Evolutionary conservation across 108 stramenopile genomes (phyloP), one percentile per base, ranked within the genome.

Genomic region (Cyclostephanos invisitatus): DNA sequence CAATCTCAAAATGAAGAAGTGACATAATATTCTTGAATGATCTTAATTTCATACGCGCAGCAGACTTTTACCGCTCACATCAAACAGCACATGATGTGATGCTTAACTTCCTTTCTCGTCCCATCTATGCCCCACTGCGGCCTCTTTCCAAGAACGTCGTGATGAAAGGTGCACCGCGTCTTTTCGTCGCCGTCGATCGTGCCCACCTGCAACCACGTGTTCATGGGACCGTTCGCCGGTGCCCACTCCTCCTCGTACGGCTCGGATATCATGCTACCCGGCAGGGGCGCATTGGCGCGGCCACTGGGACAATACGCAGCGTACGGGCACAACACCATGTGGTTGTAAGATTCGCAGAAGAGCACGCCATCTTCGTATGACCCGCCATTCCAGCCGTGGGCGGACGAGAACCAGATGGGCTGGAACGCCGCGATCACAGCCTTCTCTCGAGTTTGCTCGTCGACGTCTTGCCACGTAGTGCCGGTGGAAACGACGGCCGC

Each of bases 301-400:
- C 78, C 78, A 47, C 68, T 68, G 47, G 78, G 72, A 42, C 78
- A 80, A 40, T 80, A 80, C 3, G 72, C 78, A 7, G 61, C 67
- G 29, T 72, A 80, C 5, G 78, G 78, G 54, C 78, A 80, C 7
- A 80, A 51, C 4, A 70, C 78, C 78, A 80, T 80, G 62, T 73
- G 60, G 38, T 73, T 71, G 62, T 59, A 69, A 20, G 67, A 68
- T 50, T 68, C 72, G 44, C 78, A 80, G 49, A 73, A 80, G 17
- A 51, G 36, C 22, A 73, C 22, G 11, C 67, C 78, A 67, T 68
- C 72, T 8, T 80, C 78, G 61, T 80, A 70, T 5, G 75, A 67
- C 56, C 48, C 47, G 17, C 75, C 75, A 8, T 50, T 54, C 61
- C 67, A 69, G n/a, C 75, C 75, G 36, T 76, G 75, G 15, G 75